phyloP scores from a whole-genome alignment of 176 grass and related monocot species.

The Hordeum vulgare region MorexV3_pseudomolecules_assembly NC_058519.1:585635165-585635664 shows the following conservation, averaged over 20 bases:
- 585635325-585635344: neutral
- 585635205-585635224: neutral
- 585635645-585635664: neutral
- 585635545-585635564: neutral
- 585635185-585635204: neutral
- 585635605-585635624: neutral
- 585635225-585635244: neutral
- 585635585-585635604: neutral
- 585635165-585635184: neutral
- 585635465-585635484: conserved; percentile 37
- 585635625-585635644: neutral
- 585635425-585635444: conserved; percentile 58
- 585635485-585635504: conserved; percentile 30
- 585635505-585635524: conserved; percentile 24
- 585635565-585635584: neutral
- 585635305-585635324: neutral
- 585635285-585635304: neutral
- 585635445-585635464: conserved; percentile 50
- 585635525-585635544: conserved; percentile 18
- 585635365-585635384: conserved; percentile 39
- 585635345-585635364: neutral
- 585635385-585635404: conserved; percentile 75
- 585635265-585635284: neutral
- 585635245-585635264: neutral
- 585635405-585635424: conserved; percentile 54